These are phyloP conservation scores for Spencermartinsiella europaea DNA, from an alignment of 805 yeast species.

Conservation along the genomic window DNA sequence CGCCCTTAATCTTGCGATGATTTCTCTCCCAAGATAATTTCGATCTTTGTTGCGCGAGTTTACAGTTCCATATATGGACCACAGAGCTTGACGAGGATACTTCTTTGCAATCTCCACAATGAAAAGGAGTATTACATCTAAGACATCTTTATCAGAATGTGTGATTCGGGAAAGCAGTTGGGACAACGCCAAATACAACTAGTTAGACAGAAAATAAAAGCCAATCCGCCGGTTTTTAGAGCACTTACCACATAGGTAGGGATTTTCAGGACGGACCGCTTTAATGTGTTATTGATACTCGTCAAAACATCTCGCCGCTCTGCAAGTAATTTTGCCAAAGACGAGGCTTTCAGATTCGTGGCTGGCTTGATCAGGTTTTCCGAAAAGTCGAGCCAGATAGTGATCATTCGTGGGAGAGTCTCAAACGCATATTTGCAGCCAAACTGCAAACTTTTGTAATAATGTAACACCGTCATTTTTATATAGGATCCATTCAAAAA, in stretches of 20 bases:
- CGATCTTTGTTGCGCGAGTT: conserved; percentile 52
- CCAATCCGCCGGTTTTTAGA: background rate
- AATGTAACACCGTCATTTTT: conserved; percentile 48
- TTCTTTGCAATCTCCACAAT: conserved; percentile 50
- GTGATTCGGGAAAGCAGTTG: conserved; percentile 77
- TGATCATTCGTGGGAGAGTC: conserved; percentile 82
- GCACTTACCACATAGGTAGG: conserved; percentile 18
- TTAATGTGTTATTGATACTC: conserved; percentile 16
- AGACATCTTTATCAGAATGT: conserved; percentile 55
- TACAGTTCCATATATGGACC: conserved; percentile 70
- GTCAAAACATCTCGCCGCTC: conserved; percentile 8
- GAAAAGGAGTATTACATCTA: conserved; percentile 51
- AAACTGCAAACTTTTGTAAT: conserved; percentile 52
- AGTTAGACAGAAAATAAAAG: conserved; percentile 2
- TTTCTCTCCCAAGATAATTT: conserved; percentile 39
- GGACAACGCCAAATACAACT: conserved; percentile 79
- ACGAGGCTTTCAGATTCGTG: conserved; percentile 1
- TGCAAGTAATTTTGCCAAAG: conserved; percentile 17
- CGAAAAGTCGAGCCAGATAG: conserved; percentile 83
- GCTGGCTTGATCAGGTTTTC: conserved; percentile 22
- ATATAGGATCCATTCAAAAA: conserved; percentile 42
- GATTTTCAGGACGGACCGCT: conserved; percentile 9
- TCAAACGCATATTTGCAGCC: conserved; percentile 71
- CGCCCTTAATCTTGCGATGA: conserved; percentile 31
- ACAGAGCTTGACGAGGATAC: conserved; percentile 81